These are phyloP conservation scores for Nakataea oryzae DNA, from an alignment of 2,329 filamentous ascomycete genomes.

Conservation along the genomic window DNA sequence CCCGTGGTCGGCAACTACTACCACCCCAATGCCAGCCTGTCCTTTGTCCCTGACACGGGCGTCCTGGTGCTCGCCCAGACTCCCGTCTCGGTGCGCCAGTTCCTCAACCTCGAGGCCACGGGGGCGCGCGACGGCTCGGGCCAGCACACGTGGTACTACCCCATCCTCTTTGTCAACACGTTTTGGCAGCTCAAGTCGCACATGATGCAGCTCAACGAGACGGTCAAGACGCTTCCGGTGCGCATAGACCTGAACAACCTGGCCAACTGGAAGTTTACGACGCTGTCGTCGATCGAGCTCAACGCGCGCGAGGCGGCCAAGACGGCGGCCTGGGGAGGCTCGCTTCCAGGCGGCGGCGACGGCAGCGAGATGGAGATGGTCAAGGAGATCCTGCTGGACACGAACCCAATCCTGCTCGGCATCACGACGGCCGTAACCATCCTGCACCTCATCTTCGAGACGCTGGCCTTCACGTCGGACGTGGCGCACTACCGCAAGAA, in stretches of 20 bases:
- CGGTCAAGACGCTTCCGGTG: conserved; percentile 70
- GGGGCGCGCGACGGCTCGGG: conserved; percentile 76
- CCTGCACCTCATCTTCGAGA: conserved; percentile 90
- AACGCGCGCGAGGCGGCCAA: conserved; percentile 75
- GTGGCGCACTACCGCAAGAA: conserved; percentile 98
- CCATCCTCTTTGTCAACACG: conserved; percentile 83
- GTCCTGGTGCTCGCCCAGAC: conserved; percentile 55
- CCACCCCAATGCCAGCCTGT: conserved; percentile 87
- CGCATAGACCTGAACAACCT: conserved; percentile 78
- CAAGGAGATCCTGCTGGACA: conserved; percentile 90
- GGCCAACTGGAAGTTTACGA: conserved; percentile 79
- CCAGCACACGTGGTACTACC: conserved; percentile 87
- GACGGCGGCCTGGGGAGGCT: conserved; percentile 64
- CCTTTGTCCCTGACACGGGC: conserved; percentile 73
- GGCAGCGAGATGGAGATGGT: conserved; percentile 94
- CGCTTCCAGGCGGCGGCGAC: conserved; percentile 69
- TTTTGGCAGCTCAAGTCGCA: conserved; percentile 94
- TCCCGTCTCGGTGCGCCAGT: conserved; percentile 66
- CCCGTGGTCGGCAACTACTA: conserved; percentile 80
- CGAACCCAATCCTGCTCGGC: conserved; percentile 80
- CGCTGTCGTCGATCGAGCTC: conserved; percentile 76
- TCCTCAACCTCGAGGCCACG: conserved; percentile 67
- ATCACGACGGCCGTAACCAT: conserved; percentile 79
- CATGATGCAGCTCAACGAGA: conserved; percentile 87
- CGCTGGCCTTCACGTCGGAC: conserved; percentile 92